Base-by-base conservation (phyloP, 2,329 filamentous ascomycete species). In the Aureobasidium mangrovei region DNA sequence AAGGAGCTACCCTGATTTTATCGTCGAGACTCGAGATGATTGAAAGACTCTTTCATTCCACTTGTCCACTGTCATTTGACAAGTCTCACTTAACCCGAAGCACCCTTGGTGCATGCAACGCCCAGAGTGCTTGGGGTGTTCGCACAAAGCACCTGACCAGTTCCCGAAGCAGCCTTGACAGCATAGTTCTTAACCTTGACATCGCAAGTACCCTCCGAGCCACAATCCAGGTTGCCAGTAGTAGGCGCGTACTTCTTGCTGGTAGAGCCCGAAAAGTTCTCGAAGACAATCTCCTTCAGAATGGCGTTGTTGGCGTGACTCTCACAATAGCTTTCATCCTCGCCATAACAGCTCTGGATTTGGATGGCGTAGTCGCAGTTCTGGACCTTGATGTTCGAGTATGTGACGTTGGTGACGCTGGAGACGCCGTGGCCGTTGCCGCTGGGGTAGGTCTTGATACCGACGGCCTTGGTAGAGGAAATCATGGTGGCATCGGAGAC, bases 381-480 rank as follows among this genome's bases (percentile, higher is more conserved):
- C 1, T 68, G 58, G 4, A 74, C 67, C 0, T 63, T 66, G 18
- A 76, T 62, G 18, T 63, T 65, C 4, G 65, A 62, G 53, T 64
- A 75, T 0, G 71, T 75, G 26, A 75, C 69, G 56, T 76, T 76
- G 3, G 59, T 63, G 26, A 75, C 71, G 0, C 65, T 66, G 0
- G 71, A 69, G 0, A 62, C 58, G 9, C 70, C 69, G 55, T 75
- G 66, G 4, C 53, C 56, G 2, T 60, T 60, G 1, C 72, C 71
- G 10, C 64, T 65, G 0, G 72, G 71, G 55, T 75, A 75, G 2
- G 70, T 63, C 60, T 76, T 77, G 59, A 77, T 75, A 0, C 74
- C 74, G 0, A 66, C 71, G 1, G 74, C 74, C 56, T 76, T 76
- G 31, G 68, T 69, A 2, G 67, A 72, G 26, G 65, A 61, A 28